phyloP scores from a whole-genome alignment of 177 flowering plant genomes.

The Tripterygium wilfordii region DNA sequence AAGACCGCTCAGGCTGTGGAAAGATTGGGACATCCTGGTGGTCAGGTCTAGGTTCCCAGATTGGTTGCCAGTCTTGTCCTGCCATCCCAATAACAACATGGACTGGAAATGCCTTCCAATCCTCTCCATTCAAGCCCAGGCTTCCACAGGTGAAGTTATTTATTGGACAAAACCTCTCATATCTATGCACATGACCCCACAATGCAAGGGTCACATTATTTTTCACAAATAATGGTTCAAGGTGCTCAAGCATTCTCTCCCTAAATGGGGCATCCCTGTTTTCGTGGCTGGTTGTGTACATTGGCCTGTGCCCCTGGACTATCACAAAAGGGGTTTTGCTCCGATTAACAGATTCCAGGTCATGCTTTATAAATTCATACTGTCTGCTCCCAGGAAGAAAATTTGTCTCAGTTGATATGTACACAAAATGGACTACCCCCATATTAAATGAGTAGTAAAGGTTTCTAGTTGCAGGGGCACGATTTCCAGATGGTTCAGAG shows the following conservation, averaged over 20 bases:
- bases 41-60: constrained; percentile 73
- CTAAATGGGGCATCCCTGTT: constrained; percentile 55
- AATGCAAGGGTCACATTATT: constrained; percentile 81
- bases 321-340: constrained; percentile 76
- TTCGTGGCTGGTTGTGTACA: constrained; percentile 90
- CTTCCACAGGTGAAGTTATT: constrained; percentile 77
- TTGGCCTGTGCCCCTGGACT: constrained; percentile 95
- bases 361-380: constrained; percentile 59
- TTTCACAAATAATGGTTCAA: constrained; percentile 76
- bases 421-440: constrained; percentile 82
- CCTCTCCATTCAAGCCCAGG: constrained; percentile 19
- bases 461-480: constrained; percentile 71
- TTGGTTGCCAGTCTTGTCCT: constrained; percentile 95
- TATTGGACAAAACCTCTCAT: constrained; percentile 89
- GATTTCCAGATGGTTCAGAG: constrained; percentile 66
- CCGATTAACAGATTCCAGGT: constrained; percentile 69
- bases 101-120: constrained; percentile 40
- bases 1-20: constrained; percentile 74
- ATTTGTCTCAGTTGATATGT: constrained; percentile 88
- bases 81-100: constrained; percentile 97
- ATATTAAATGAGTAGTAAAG: constrained; percentile 73
- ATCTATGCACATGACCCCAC: constrained; percentile 96
- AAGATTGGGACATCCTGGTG: constrained; percentile 64
- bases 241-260: constrained; percentile 50
- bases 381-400: constrained; percentile 77